Evolutionary conservation across 2,329 filamentous ascomycete genomes (phyloP).

Genomic region (Aaosphaeria pasadenensis): DNA sequence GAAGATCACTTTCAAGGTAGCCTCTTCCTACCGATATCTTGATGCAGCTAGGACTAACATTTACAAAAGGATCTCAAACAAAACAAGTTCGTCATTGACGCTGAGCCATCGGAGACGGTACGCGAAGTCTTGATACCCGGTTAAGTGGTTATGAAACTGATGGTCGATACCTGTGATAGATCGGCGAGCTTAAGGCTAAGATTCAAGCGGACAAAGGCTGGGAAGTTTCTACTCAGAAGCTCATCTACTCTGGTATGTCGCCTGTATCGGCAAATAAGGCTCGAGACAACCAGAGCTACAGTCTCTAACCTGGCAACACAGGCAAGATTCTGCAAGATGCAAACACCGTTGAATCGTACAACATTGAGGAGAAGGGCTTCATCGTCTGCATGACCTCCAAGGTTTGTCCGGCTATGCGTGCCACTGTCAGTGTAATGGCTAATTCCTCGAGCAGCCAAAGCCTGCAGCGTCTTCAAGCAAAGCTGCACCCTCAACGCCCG

Average conservation of each 20-base stretch:
- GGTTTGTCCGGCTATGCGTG: slow-evolving; percentile 52
- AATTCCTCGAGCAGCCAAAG: slow-evolving; percentile 62
- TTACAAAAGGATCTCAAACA: slow-evolving; percentile 84
- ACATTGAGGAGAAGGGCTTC: slow-evolving; percentile 99
- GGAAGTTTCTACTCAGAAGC: slow-evolving; percentile 85
- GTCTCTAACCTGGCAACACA: slow-evolving; percentile 41
- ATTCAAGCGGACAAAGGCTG: slow-evolving; percentile 91
- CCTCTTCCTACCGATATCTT: not conserved
- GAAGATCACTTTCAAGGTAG: slow-evolving; percentile 71
- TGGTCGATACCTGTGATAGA: slow-evolving; percentile 50
- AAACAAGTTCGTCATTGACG: slow-evolving; percentile 95
- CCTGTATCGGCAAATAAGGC: slow-evolving; percentile 2
- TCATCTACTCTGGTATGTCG: slow-evolving; percentile 92
- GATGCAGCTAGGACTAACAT: slow-evolving; percentile 16
- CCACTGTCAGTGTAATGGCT: slow-evolving; percentile 9
- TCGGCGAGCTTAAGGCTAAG: slow-evolving; percentile 88
- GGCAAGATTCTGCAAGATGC: slow-evolving; percentile 99
- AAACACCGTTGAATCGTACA: slow-evolving; percentile 93
- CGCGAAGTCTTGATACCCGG: slow-evolving; percentile 16
- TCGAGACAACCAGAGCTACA: slow-evolving; percentile 13
- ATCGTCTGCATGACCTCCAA: slow-evolving; percentile 98
- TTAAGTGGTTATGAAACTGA: slow-evolving; percentile 9
- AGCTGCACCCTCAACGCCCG: slow-evolving; percentile 58
- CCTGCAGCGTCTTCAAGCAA: slow-evolving; percentile 48
- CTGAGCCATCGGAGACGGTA: slow-evolving; percentile 90